These are phyloP conservation scores for Colletotrichum sp. DNA, from an alignment of 2,329 filamentous ascomycete genomes.

Conservation along the genomic window DNA sequence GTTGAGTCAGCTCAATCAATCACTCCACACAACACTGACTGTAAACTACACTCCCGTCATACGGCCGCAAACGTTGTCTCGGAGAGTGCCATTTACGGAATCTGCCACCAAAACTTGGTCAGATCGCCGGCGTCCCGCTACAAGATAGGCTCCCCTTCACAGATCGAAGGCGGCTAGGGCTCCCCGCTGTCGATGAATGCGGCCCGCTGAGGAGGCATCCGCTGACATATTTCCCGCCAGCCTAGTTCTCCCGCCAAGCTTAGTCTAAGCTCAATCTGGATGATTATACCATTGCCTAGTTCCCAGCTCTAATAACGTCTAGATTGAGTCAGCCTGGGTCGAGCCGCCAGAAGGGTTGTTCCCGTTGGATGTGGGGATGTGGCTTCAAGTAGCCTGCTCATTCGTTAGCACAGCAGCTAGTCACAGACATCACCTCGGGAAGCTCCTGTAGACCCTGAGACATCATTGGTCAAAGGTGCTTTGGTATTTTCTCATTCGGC, in stretches of 20 bases:
- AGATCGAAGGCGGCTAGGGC: background rate
- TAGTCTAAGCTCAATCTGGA: background rate
- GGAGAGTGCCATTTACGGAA: background rate
- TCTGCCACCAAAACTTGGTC: background rate
- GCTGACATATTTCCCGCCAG: background rate
- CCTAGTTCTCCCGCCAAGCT: background rate
- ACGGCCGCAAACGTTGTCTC: conserved; percentile 19
- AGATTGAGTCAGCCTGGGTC: background rate
- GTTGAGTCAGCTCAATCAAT: background rate
- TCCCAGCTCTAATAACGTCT: background rate
- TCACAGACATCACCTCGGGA: background rate
- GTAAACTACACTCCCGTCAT: background rate
- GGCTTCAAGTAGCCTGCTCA: background rate
- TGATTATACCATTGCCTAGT: background rate
- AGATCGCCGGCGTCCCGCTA: background rate
- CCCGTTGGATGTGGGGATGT: conserved; percentile 7
- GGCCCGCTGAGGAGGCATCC: background rate
- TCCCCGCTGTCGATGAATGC: conserved; percentile 1
- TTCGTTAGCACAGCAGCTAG: background rate
- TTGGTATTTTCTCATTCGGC: background rate
- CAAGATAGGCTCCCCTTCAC: background rate
- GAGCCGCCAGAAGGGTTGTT: background rate
- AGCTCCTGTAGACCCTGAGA: background rate
- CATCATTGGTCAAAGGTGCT: background rate
- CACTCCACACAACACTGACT: background rate